These are phyloP conservation scores for Colletotrichum phormii DNA, from an alignment of 2,329 filamentous ascomycete genomes.

Conservation along the genomic window DNA sequence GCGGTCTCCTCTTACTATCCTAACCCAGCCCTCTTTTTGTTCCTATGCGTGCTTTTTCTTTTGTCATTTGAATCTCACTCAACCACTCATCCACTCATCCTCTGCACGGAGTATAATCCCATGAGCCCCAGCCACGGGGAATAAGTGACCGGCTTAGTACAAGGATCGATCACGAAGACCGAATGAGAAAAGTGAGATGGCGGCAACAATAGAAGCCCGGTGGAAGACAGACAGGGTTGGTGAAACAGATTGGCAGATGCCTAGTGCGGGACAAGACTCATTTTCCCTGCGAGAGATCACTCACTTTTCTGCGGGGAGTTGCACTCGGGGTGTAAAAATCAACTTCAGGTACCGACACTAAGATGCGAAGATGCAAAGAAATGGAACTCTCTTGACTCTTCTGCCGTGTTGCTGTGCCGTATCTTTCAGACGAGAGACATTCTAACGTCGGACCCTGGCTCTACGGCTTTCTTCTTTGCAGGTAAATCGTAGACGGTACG, in stretches of 20 bases:
- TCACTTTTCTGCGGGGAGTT: not conserved
- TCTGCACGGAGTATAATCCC: not conserved
- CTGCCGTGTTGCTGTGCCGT: not conserved
- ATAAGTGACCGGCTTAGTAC: not conserved
- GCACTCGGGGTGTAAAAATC: not conserved
- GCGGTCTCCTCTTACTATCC: not conserved
- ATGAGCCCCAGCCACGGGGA: not conserved
- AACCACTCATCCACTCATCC: not conserved
- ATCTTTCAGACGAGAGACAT: not conserved
- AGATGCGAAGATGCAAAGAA: not conserved
- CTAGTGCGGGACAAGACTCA: constrained; percentile 1
- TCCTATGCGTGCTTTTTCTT: not conserved
- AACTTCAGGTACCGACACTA: not conserved
- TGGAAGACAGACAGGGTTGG: not conserved
- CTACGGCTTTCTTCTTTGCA: not conserved
- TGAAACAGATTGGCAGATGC: constrained; percentile 13
- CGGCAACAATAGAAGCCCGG: not conserved
- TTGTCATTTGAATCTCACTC: not conserved
- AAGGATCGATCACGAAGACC: not conserved
- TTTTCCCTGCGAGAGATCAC: not conserved
- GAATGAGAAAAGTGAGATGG: not conserved
- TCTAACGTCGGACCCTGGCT: not conserved
- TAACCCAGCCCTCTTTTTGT: not conserved
- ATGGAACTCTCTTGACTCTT: not conserved
- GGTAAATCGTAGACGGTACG: too few species aligned